Conservation (phyloP, 495 filamentous ascomycete species). For the Talaromyces trachyspermus region DNA sequence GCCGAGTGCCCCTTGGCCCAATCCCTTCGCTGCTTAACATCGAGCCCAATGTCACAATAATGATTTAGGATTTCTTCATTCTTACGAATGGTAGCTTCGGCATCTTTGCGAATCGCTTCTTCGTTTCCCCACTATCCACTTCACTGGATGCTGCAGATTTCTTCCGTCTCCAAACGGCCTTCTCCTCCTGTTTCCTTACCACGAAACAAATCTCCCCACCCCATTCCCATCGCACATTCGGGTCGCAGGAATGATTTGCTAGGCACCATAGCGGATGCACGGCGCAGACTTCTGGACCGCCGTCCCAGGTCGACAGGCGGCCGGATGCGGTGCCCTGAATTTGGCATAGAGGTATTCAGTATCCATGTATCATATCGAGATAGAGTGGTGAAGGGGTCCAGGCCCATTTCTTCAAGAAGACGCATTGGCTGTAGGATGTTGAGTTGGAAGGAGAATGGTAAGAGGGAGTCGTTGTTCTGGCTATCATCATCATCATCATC, state of each 20-base stretch:
- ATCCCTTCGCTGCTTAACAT: conserved; percentile 72
- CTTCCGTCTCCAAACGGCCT: conserved; percentile 38
- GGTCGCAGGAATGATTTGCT: conserved; percentile 91
- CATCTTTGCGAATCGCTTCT: conserved; percentile 4
- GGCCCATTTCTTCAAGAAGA: conserved; percentile 82
- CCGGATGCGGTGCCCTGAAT: conserved; percentile 90
- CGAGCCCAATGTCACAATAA: conserved; percentile 83
- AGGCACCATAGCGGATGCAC: conserved; percentile 70
- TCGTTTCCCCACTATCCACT: conserved; percentile 9
- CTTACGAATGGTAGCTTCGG: conserved; percentile 52
- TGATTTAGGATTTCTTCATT: conserved; percentile 86
- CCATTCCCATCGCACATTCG: conserved; percentile 93
- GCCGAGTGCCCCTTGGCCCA: conserved; percentile 78
- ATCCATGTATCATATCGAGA: conserved; percentile 78
- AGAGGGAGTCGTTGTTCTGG: conserved; percentile 3
- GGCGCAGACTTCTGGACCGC: conserved; percentile 72
- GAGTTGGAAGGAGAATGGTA: conserved; percentile 83
- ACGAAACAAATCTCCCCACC: conserved; percentile 71
- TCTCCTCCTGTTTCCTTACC: conserved; percentile 33
- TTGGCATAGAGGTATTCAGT: conserved; percentile 90
- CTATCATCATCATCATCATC: conserved; percentile 6
- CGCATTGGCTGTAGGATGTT: conserved; percentile 79
- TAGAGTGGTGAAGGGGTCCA: conserved; percentile 68
- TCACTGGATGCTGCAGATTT: conserved; percentile 8
- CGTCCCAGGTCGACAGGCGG: conserved; percentile 60